Conservation (phyloP, 164 flowering plant species). For the Berberis vulgaris region DNA sequence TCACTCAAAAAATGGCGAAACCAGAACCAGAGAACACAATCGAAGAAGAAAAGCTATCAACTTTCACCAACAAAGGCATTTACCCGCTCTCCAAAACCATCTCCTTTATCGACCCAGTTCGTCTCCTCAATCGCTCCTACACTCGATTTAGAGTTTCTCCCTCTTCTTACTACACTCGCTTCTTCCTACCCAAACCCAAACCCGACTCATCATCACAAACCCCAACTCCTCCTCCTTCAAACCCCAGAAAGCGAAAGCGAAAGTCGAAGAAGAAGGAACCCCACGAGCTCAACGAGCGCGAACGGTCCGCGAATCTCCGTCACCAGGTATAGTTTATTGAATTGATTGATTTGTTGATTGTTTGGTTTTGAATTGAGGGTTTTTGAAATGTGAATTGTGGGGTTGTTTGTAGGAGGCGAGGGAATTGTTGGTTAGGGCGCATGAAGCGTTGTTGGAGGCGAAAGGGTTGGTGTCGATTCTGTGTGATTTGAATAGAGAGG, state of each 20-base stretch:
- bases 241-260: constrained; percentile 44
- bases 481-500: constrained; percentile 29
- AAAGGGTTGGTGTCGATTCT: constrained; percentile 33
- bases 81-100: constrained; percentile 33
- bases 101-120: constrained; percentile 74
- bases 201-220: background rate
- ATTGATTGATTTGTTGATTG: background rate
- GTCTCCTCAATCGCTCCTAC: constrained; percentile 62
- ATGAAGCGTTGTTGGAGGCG: constrained; percentile 42
- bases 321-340: constrained; percentile 47
- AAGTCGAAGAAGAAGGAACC: constrained; percentile 18
- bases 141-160: constrained; percentile 61
- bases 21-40: background rate
- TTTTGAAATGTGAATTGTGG: background rate
- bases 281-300: constrained; percentile 45
- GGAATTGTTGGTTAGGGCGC: constrained; percentile 52
- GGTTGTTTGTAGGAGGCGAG: constrained; percentile 41
- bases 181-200: constrained; percentile 26
- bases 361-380: background rate
- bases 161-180: constrained; percentile 74
- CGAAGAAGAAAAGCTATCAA: constrained; percentile 18
- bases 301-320: constrained; percentile 56
- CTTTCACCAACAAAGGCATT: constrained; percentile 49
- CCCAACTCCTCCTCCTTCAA: constrained; percentile 8
- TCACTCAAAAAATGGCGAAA: constrained; percentile 23